Evolutionary conservation across 257 asterid genomes (phyloP), one percentile per base, ranked within the genome.

Genomic region (Primulina tabacum): DNA sequence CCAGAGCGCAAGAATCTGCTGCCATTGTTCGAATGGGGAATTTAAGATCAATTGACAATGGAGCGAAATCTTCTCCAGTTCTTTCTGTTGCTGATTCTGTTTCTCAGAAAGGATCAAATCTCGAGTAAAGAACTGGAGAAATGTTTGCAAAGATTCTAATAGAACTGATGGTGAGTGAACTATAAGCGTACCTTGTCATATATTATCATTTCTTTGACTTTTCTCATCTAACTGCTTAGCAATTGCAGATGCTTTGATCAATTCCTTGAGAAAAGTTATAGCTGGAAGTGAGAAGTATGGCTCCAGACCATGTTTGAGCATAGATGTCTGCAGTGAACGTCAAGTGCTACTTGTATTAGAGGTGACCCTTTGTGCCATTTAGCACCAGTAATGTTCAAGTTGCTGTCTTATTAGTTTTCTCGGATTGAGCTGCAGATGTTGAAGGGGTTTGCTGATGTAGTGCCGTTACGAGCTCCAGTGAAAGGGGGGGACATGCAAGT

Each of bases 1-100:
- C 99, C 61, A 87, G 88, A 81, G 87, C 83, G 21, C 97, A 93
- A 80, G 99, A 93, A 83, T 84, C 83, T 47, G 82, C 83, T 60
- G 76, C 77, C 53, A 84, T 75, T 69, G 86, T 79, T 74, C 85
- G 73, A 78, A 73, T 62, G 72, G 87, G 86, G 72, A 75, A 70
- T 76, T 79, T 77, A 55, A 67, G 77, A 67, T 76, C 77, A 43
- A 67, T 57, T 57, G 65, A 67, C 75, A 57, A 60, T 53, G 59
- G 34, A 16, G 65, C 68, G 68, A 83, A 68, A 50, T 79, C 87
- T 63, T 74, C 82, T 32, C 75, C 87, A 62, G 76, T 68, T 71
- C 64, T 75, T 78, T 85, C 99, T 26, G 88, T 89, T 75, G 99
- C 97, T 63, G 99, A 93, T 86, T 76, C 94, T 35, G 65, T 93